Percentiles rank a stretch among this genome's conserved stretches.
Conservation (phyloP, 2,329 filamentous ascomycete species). For the Plectosphaerella cucumerina region DNA sequence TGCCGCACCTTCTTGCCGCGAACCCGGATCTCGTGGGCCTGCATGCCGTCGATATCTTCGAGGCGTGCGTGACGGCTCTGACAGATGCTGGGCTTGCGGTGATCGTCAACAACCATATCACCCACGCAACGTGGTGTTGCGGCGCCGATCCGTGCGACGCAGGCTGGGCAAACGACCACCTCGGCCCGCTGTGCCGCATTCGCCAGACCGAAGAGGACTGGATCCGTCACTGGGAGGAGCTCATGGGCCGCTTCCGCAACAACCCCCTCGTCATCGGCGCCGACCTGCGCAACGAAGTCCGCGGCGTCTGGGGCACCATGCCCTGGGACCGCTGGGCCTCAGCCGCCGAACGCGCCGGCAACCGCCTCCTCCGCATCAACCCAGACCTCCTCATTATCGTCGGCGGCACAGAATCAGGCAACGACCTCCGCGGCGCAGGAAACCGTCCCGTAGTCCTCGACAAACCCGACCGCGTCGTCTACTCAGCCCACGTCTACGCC, state of each 20-base stretch:
- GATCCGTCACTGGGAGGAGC: conserved; percentile 61
- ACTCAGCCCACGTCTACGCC: conserved; percentile 64
- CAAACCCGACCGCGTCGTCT: conserved; percentile 53
- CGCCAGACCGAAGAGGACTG: conserved; percentile 61
- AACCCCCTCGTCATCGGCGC: conserved; percentile 62
- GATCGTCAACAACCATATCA: conserved; percentile 69
- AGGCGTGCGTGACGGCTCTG: conserved; percentile 53
- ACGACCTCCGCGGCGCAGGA: conserved; percentile 56
- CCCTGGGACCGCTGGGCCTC: conserved; percentile 60
- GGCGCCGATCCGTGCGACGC: conserved; percentile 64
- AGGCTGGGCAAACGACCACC: conserved; percentile 62
- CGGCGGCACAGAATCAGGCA: conserved; percentile 63
- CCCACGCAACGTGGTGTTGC: conserved; percentile 64
- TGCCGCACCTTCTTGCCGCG: conserved; percentile 45
- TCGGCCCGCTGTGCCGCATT: conserved; percentile 56
- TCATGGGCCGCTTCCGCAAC: conserved; percentile 55
- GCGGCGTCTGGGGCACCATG: conserved; percentile 67
- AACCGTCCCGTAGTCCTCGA: conserved; percentile 54
- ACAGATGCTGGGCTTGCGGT: conserved; percentile 61
- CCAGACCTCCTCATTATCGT: conserved; percentile 64
- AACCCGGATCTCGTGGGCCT: conserved; percentile 56
- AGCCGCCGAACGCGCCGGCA: conserved; percentile 60
- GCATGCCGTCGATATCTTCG: conserved; percentile 57
- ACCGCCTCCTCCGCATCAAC: conserved; percentile 55
- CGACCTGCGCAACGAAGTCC: conserved; percentile 66